Base-by-base conservation (phyloP, 73 alveolate species). In the Diophrys sp. region DNA sequence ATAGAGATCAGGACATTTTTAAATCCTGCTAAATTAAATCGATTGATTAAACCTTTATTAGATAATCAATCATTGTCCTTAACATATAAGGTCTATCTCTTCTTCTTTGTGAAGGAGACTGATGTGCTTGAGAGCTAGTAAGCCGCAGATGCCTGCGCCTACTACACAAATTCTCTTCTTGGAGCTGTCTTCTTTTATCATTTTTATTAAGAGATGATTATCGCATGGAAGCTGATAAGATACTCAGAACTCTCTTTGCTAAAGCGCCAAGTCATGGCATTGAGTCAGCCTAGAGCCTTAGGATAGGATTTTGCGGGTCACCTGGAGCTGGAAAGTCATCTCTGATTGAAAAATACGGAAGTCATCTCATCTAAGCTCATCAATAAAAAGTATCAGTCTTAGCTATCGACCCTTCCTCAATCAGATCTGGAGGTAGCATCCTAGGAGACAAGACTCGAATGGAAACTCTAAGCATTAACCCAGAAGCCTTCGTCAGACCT, bases 281-380 rank as follows among this genome's bases (percentile, higher is more conserved):
- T 44, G 18, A 44, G 18, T 5, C 62, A 11, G 62, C 5, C n/a
- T 5, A 44, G 5, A 44, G 90, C 29, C 54, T 90, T 23, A 66
- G 94, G 28, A 71, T 90, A 26, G 96, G 96, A 0, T 70, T 90
- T 31, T 90, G 96, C 81, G 96, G 96, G 23, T 66, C 96, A 0
- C 96, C 96, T 0, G 96, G 96, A 14, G 90, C 94, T 0, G 96
- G 96, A n/a, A 90, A 90, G 69, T 80, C 92, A 5, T 80, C 94
- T 1, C 76, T 87, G 23, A 90, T 90, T 1, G 96, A 90, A 56
- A 77, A 83, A 70, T 29, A 85, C 2, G 96, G 96, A 23, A 55
- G 72, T 57, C 34, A 82, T 29, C 54, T 90, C 8, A 67, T 82
- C 28, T 71, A 71, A 53, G 74, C 76, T 28, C 55, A 73, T 23